Evolutionary conservation across 2,329 filamentous ascomycete genomes (phyloP), one percentile per base, ranked within the genome.

Genomic region (Xylaria sp.): DNA sequence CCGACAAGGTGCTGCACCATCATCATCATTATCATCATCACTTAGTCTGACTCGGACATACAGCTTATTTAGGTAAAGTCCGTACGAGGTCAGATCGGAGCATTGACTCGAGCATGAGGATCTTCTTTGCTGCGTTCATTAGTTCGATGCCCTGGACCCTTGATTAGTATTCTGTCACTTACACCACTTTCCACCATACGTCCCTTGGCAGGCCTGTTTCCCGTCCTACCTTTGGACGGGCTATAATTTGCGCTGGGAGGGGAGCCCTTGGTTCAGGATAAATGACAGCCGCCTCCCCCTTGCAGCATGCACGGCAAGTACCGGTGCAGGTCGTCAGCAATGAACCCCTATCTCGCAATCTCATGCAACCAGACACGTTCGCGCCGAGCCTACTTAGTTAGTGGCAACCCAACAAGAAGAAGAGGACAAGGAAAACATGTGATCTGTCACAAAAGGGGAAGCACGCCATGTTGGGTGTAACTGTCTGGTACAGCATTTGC

Each of bases 401-500:
- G 37, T 42, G 11, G 37, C 37, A 42, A 42, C 8, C 8, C 8
- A 42, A 42, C 8, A 42, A 13, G 37, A 1, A 42, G 37, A 9
- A 42, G 11, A 13, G 7, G 37, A 42, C 8, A 42, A 13, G 9
- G 35, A 47, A 57, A 39, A 7, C 7, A 10, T 53, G 54, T 56
- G 47, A 57, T 62, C 51, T 46, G 16, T 44, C 46, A 59, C 48
- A 44, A 9, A 51, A 54, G 37, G 37, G 34, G 46, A 55, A 55
- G 47, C 9, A 54, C 46, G 54, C 34, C 53, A 57, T 52, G 56
- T 4, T 60, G 50, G 59, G 64, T 63, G 55, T 54, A 64, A 65
- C 69, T 65, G 64, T 70, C 67, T 42, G 37, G 11, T 64, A 63
- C 66, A 65, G 57, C 62, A 59, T 55, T 63, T 30, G 23, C 23